Base-by-base conservation (phyloP, 257 asterid genomes). In the Datura wrightii region DNA sequence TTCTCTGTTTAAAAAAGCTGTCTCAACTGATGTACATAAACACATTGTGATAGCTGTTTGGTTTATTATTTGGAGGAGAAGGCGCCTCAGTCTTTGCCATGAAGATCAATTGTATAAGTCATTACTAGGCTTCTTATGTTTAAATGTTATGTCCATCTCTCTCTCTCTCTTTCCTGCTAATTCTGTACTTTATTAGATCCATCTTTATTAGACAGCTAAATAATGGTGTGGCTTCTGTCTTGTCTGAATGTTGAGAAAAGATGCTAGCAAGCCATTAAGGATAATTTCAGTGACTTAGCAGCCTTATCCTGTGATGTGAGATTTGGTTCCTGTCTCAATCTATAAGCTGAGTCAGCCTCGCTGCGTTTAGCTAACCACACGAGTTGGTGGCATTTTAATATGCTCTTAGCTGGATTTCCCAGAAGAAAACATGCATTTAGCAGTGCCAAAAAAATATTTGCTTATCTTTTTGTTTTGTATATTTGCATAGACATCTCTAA, bases 1-100 rank as follows among this genome's bases (percentile, higher is more conserved):
- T 76, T 46, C 52, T 42, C 44, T 76, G 44, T 76, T 31, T 53
- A 9, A 10, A 76, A 67, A 52, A 3, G 10, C 56, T 44, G 48
- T 52, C 82, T 34, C 82, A 52, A 65, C 65, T 78, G 65, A 53
- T 78, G 82, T 78, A 78, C 48, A 78, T 78, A 78, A 50, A 34
- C 42, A 78, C 48, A 78, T 50, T 52, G 13, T 60, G 6, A 24
- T 60, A 10, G 15, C 24, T 24, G 39, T 24, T 60, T 60, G 69
- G 31, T 78, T 9, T 78, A 52, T 52, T 78, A 52, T 78, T 78
- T 78, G 19, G 34, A n/a, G 42, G 80, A 14, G 62, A 34, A 31
- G 82, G 82, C 34, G 5, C 62, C 82, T 34, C 39, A 44, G 63
- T 36, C 82, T 78, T 78, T 53, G 10, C 65, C 48, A 31, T 15